Evolutionary conservation across 2,329 filamentous ascomycete species (phyloP).

Genomic region (Aureobasidium melanogenum): DNA sequence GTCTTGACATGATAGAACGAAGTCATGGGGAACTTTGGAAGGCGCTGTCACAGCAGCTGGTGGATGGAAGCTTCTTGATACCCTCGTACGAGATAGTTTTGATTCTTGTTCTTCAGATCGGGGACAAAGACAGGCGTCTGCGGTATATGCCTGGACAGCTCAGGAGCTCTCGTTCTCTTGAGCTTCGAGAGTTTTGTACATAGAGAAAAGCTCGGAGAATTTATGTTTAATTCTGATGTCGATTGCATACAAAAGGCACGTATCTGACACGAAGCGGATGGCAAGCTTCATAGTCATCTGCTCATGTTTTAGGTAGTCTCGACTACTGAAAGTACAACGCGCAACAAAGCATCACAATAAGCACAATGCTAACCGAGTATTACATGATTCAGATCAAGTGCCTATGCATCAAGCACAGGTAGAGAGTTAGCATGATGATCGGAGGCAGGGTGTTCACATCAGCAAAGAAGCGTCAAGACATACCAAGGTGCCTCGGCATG

Average conservation of each 20-base stretch:
- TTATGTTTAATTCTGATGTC: neutral
- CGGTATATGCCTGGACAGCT: neutral
- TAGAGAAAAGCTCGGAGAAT: neutral
- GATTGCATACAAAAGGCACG: no score
- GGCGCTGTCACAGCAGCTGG: neutral
- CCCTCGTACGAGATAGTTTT: neutral
- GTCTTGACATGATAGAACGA: slow-evolving; percentile 2
- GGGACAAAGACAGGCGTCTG: neutral
- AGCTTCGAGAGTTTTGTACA: neutral
- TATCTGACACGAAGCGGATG: no score
- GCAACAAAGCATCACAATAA: no score
- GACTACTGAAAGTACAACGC: no score
- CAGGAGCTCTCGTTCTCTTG: neutral
- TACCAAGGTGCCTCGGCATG: neutral
- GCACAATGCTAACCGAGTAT: no score
- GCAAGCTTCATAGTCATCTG: no score
- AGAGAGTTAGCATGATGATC: no score
- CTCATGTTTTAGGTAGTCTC: no score
- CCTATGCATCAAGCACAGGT: no score
- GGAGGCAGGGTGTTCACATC: neutral
- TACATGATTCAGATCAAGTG: no score
- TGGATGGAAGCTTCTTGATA: neutral
- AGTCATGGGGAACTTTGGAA: neutral
- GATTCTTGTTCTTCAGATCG: neutral
- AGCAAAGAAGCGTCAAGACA: neutral